phyloP scores from a whole-genome alignment of 2,329 filamentous ascomycete species.

The Huntiella decipiens region DNA sequence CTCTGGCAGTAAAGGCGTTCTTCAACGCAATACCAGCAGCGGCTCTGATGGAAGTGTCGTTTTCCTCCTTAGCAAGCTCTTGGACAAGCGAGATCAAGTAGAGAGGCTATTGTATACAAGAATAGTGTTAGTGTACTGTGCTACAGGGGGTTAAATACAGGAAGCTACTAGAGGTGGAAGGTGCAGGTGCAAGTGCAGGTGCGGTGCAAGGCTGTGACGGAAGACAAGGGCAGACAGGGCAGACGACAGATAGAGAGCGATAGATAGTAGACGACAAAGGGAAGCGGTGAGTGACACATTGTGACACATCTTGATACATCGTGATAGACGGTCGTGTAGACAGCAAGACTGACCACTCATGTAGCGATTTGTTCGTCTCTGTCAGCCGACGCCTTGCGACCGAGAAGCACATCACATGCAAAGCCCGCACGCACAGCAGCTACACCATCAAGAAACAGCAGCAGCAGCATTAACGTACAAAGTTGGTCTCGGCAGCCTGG shows the following conservation, averaged over 20 bases:
- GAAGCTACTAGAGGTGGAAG: too few species aligned
- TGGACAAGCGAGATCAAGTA: conserved; percentile 86
- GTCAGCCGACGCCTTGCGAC: too few species aligned
- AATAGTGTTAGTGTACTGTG: conserved; percentile 1
- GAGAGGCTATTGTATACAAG: conserved; percentile 42
- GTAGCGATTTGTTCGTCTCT: too few species aligned
- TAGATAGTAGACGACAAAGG: too few species aligned
- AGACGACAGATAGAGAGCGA: too few species aligned
- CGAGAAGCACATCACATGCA: too few species aligned
- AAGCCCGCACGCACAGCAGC: too few species aligned
- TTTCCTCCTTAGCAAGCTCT: conserved; percentile 81
- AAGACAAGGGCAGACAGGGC: too few species aligned
- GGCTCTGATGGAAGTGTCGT: conserved; percentile 67
- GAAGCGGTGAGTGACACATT: too few species aligned
- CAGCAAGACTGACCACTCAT: too few species aligned
- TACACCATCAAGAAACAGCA: conserved; percentile 2
- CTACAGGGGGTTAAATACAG: not conserved
- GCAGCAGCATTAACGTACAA: conserved; percentile 39
- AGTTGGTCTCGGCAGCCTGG: conserved; percentile 85
- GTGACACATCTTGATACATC: too few species aligned
- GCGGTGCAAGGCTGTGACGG: not conserved
- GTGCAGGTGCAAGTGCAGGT: not conserved
- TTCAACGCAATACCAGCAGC: conserved; percentile 93
- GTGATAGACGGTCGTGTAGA: too few species aligned
- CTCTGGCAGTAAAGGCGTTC: conserved; percentile 92